Percentiles rank a stretch among this genome's conserved stretches.
Evolutionary conservation across 2,329 filamentous ascomycete genomes (phyloP).

Genomic region (Lithohypha guttulata): DNA sequence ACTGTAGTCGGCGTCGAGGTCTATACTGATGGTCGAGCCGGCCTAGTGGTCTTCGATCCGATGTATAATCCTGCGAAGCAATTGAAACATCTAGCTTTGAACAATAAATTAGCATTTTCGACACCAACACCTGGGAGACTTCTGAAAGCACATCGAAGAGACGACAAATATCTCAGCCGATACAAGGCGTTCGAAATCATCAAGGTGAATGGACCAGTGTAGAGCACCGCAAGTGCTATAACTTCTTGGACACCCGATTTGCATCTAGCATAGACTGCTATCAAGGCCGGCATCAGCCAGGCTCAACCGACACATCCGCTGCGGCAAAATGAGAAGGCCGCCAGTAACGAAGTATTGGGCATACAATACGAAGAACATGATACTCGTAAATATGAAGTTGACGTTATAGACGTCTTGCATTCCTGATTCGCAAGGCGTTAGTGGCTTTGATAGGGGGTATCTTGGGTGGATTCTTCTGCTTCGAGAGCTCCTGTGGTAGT

Average conservation of each 20-base stretch:
- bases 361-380: slow-evolving; percentile 2
- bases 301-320: not conserved
- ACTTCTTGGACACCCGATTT: slow-evolving; percentile 1
- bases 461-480: no score
- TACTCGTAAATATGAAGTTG: no score
- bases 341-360: not conserved
- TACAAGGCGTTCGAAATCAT: slow-evolving; percentile 72
- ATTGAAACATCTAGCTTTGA: slow-evolving; percentile 45
- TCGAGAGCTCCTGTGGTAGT: no score
- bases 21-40: slow-evolving; percentile 47
- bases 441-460: no score
- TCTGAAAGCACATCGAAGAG: slow-evolving; percentile 64
- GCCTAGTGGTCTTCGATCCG: slow-evolving; percentile 80
- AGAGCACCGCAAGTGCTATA: not conserved
- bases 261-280: slow-evolving; percentile 6
- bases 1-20: slow-evolving; percentile 80
- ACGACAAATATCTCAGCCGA: slow-evolving; percentile 54
- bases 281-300: not conserved
- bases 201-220: slow-evolving; percentile 37
- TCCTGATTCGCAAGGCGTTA: no score
- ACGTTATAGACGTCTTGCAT: no score
- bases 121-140: slow-evolving; percentile 41
- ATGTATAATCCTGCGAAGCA: slow-evolving; percentile 60
- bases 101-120: slow-evolving; percentile 29
- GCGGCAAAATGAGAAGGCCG: no score